A percentile compares a stretch with the other conserved stretches of the same genome.
phyloP scores from a whole-genome alignment of 2,329 filamentous ascomycete species.

The Cadophora sp. region DNA sequence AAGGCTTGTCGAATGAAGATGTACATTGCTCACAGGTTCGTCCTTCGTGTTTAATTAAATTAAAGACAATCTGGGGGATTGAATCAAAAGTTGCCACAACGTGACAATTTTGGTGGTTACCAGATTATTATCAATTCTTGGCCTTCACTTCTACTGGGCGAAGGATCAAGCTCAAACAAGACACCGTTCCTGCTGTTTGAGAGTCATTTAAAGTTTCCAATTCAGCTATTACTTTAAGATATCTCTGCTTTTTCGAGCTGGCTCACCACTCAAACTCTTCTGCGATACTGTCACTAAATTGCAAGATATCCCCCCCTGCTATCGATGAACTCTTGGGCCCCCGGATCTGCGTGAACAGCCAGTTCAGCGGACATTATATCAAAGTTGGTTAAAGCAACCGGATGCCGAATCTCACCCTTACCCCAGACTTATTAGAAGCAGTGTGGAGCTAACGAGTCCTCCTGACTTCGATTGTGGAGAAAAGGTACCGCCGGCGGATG shows the following conservation, averaged over 20 bases:
- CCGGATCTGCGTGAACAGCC: neutral
- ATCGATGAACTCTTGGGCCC: neutral
- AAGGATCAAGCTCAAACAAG: conserved; percentile 11
- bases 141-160: conserved; percentile 5
- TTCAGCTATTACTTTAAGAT: neutral
- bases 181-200: neutral
- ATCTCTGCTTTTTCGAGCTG: neutral
- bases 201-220: neutral
- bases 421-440: conserved; percentile 5
- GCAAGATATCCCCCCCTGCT: neutral
- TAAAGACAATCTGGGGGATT: conserved; percentile 1
- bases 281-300: neutral
- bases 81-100: neutral
- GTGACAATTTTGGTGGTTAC: neutral
- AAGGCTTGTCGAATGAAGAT: neutral
- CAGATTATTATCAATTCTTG: conserved; percentile 3
- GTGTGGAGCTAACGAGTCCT: conserved; percentile 9
- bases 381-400: neutral
- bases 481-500: conserved; percentile 7
- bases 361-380: neutral
- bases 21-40: neutral
- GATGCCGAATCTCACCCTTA: conserved; percentile 10
- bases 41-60: neutral
- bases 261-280: neutral
- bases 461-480: conserved; percentile 15